A percentile compares a stretch with the other conserved stretches of the same genome.
Conservation (phyloP, 1,139 yeast genomes). For the Kluyveromyces sp. region DNA sequence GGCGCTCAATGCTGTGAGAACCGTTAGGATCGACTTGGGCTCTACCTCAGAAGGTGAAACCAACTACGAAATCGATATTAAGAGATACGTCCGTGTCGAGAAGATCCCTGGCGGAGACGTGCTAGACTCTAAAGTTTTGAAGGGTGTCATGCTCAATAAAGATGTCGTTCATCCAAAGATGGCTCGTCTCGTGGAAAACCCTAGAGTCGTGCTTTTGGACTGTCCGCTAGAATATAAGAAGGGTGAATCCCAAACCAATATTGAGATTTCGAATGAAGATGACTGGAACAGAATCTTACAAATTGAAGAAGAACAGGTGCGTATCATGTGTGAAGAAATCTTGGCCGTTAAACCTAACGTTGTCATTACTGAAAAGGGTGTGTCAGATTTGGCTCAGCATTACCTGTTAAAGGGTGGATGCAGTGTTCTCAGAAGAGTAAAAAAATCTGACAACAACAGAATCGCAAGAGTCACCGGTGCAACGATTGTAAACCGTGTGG, state of each 20-base stretch:
- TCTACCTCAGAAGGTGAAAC: constrained; percentile 44
- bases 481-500: constrained; percentile 89
- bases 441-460: constrained; percentile 93
- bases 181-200: constrained; percentile 83
- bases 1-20: constrained; percentile 81
- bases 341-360: constrained; percentile 84
- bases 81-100: constrained; percentile 88
- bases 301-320: constrained; percentile 97
- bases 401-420: constrained; percentile 89
- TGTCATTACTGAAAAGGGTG: constrained; percentile 97
- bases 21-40: constrained; percentile 64
- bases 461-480: constrained; percentile 98
- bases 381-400: constrained; percentile 96
- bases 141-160: constrained; percentile 89
- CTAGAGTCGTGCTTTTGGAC: constrained; percentile 81
- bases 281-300: constrained; percentile 95
- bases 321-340: constrained; percentile 76
- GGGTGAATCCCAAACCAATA: constrained; percentile 98
- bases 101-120: constrained; percentile 98
- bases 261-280: constrained; percentile 91
- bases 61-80: constrained; percentile 69
- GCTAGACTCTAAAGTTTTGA: constrained; percentile 77
- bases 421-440: constrained; percentile 87
- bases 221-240: constrained; percentile 97
- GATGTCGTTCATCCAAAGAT: constrained; percentile 98